Evolutionary conservation across 2,329 filamentous ascomycete species (phyloP).

Genomic region (Microdochium nivale): DNA sequence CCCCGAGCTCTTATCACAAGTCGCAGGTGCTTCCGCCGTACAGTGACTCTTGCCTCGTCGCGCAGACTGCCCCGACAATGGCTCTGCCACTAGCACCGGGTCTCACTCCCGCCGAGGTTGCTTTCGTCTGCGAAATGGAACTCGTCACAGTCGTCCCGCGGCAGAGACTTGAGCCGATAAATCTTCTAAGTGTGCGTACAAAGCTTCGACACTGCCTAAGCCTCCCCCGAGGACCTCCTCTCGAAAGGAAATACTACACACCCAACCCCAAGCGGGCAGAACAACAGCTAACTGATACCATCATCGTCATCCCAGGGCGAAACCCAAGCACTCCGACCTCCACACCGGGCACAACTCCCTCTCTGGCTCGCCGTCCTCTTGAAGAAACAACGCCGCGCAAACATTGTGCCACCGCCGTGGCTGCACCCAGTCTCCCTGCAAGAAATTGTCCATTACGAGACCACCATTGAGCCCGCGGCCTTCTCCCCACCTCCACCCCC

Average conservation of each 20-base stretch:
- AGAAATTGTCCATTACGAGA: conserved; percentile 74
- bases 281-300: background rate
- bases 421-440: conserved; percentile 68
- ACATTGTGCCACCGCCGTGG: conserved; percentile 88
- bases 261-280: no score
- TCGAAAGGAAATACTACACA: no score
- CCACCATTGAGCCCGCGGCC: conserved; percentile 56
- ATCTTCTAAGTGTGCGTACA: conserved; percentile 71
- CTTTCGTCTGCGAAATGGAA: conserved; percentile 97
- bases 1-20: no score
- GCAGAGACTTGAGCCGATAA: conserved; percentile 77
- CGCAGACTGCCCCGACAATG: conserved; percentile 8
- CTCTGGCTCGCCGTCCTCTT: conserved; percentile 93
- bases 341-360: conserved; percentile 69
- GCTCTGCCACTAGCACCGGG: conserved; percentile 27
- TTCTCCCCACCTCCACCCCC: conserved; percentile 73
- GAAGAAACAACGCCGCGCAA: conserved; percentile 88
- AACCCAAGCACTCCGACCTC: conserved; percentile 69
- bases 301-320: conserved; percentile 53
- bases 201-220: conserved; percentile 12
- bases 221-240: no score
- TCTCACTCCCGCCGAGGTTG: conserved; percentile 78
- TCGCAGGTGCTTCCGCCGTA: no score
- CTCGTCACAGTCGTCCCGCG: conserved; percentile 86
- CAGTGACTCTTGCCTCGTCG: no score